Percentiles rank a stretch among this genome's conserved stretches.
phyloP scores from a whole-genome alignment of 805 yeast species.

The Starmera dryadoides region DNA sequence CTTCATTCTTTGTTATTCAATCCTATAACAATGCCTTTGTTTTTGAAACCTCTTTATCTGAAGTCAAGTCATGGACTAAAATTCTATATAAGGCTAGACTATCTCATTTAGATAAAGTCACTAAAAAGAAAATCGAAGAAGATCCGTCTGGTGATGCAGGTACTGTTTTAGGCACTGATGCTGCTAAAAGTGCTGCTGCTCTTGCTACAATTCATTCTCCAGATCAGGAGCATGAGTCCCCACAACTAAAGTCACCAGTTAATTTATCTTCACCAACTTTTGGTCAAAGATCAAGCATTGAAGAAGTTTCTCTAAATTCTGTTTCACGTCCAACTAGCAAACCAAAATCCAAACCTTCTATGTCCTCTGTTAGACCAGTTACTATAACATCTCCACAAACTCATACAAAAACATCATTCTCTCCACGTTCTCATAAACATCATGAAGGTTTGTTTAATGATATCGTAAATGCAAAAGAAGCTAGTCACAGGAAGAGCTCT shows the following conservation, averaged over 20 bases:
- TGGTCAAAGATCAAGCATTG: not conserved
- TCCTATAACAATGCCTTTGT: slow-evolving; percentile 48
- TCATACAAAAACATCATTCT: not conserved
- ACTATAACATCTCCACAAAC: slow-evolving; percentile 5
- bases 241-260: slow-evolving; percentile 1
- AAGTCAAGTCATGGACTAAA: slow-evolving; percentile 51
- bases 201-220: slow-evolving; percentile 18
- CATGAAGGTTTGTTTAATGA: slow-evolving; percentile 26
- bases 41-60: slow-evolving; percentile 47
- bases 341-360: slow-evolving; percentile 1
- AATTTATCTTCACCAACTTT: not conserved
- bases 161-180: slow-evolving; percentile 24
- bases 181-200: slow-evolving; percentile 30
- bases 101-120: slow-evolving; percentile 38
- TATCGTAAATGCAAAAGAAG: slow-evolving; percentile 21
- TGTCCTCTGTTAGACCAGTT: slow-evolving; percentile 2
- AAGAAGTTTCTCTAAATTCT: not conserved
- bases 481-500: slow-evolving; percentile 7
- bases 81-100: slow-evolving; percentile 41
- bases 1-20: slow-evolving; percentile 42
- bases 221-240: not conserved
- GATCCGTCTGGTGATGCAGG: slow-evolving; percentile 26
- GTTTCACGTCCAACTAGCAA: not conserved
- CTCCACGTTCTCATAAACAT: not conserved
- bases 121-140: slow-evolving; percentile 15